phyloP scores from a whole-genome alignment of 2,329 filamentous ascomycete species.

The Lasiodiplodia sp. region DNA sequence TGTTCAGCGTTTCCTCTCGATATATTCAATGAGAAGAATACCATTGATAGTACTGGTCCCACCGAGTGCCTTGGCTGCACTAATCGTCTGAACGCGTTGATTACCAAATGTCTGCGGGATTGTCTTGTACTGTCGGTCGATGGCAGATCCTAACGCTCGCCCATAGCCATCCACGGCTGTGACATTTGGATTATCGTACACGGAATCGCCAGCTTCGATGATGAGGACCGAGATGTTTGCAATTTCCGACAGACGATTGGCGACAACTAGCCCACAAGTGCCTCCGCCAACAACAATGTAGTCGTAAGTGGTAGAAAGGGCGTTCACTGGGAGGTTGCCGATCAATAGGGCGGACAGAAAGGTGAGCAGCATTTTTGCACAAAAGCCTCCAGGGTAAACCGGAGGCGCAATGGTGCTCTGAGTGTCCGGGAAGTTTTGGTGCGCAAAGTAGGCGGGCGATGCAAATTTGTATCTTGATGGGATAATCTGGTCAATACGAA shows the following conservation, averaged over 20 bases:
- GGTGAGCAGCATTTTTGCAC: not conserved
- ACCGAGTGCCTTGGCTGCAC: constrained; percentile 51
- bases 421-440: not conserved
- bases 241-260: constrained; percentile 61
- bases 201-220: constrained; percentile 37
- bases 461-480: not conserved
- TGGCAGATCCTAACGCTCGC: constrained; percentile 36
- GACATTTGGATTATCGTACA: constrained; percentile 41
- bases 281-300: constrained; percentile 47
- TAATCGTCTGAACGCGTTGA: constrained; percentile 32
- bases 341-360: not conserved
- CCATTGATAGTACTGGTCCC: constrained; percentile 55
- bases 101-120: constrained; percentile 47
- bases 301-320: constrained; percentile 33
- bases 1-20: not conserved
- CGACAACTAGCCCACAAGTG: constrained; percentile 58
- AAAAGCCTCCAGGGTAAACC: not conserved
- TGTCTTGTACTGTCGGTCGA: constrained; percentile 53
- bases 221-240: constrained; percentile 53
- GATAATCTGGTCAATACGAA: not conserved
- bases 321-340: no score
- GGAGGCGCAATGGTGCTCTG: not conserved
- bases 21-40: not conserved
- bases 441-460: not conserved
- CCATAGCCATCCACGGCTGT: constrained; percentile 38